These are phyloP conservation scores for Bryoerythrophyllum caledonicum DNA, from an alignment of 225 moss, liverwort and hornwort genomes.

Conservation along the genomic window DNA sequence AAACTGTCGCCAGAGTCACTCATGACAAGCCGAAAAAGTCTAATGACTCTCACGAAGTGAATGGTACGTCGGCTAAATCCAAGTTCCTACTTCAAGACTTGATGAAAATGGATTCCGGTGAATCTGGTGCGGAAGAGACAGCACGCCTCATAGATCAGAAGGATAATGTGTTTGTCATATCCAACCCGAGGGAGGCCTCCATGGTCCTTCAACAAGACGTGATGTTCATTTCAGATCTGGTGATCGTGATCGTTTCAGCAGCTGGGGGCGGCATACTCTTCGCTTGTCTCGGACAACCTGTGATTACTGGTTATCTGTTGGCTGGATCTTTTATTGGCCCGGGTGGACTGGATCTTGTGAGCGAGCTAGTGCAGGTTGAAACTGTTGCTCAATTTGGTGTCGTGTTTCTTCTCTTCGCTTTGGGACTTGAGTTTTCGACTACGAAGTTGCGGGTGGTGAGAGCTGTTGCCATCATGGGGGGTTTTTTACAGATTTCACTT, in stretches of 20 bases:
- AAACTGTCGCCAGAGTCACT: conserved; percentile 93
- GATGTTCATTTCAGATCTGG: conserved; percentile 93
- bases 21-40: conserved; percentile 90
- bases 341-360: conserved; percentile 93
- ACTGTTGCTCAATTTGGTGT: conserved; percentile 98
- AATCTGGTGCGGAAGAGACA: conserved; percentile 91
- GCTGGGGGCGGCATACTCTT: conserved; percentile 95
- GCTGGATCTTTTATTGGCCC: conserved; percentile 99
- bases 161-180: conserved; percentile 97
- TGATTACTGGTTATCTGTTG: conserved; percentile 94
- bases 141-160: conserved; percentile 89
- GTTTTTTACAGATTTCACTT: conserved; percentile 82
- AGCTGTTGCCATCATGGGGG: conserved; percentile 86
- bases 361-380: conserved; percentile 98
- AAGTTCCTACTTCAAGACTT: conserved; percentile 90
- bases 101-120: conserved; percentile 78
- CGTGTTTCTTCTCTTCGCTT: conserved; percentile 88
- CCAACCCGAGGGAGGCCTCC: conserved; percentile 87
- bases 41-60: conserved; percentile 89
- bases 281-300: conserved; percentile 93
- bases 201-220: conserved; percentile 99
- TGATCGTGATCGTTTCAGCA: conserved; percentile 95
- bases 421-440: conserved; percentile 94
- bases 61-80: conserved; percentile 68
- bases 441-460: conserved; percentile 89